Evolutionary conservation across 2,329 filamentous ascomycete species (phyloP), one percentile per base, ranked within the genome.

Genomic region (Fusarium neocosmosporiellum): DNA sequence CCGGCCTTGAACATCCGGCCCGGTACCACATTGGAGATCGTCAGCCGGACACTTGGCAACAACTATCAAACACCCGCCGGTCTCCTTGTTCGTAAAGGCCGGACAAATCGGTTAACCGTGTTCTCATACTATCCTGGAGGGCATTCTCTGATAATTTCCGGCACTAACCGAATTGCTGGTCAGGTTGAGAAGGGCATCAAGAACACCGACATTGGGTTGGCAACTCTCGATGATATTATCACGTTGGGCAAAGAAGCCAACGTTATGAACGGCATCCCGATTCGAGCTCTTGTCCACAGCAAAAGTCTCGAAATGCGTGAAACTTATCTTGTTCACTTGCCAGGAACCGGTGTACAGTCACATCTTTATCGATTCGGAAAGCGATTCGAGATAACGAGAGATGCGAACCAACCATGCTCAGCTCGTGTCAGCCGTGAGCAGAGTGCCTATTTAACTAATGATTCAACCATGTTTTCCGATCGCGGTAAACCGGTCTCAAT

Each of bases 331-430:
- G 33, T 43, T 18, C 8, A 34, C 48, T 55, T 16, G 18, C n/a
- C 59, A 11, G n/a, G 33, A 41, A 41, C 27, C 27, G 46, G 34
- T 24, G n/a, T 13, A n/a, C 33, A 39, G n/a, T 18, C 27, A 22
- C 60, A 57, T 22, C 59, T 62, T n/a, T 63, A n/a, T 43, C 48
- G 37, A 20, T 36, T 57, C 36, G 36, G 60, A 24, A 55, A 57
- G 59, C 60, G 60, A 16, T 43, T 63, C 24, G 48, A 29, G 36
- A 63, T 57, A 57, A 20, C 27, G 2, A 57, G 37, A 7, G 34
- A 55, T 8, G 9, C 16, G 13, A 20, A 14, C 9, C 18, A 24
- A 9, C 8, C 22, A 33, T 20, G 5, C 27, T 53, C 29, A 33
- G 22, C 9, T 39, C 24, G 9, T 33, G 13, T 62, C 24, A 39